phyloP scores from a whole-genome alignment of 768 basidiomycete species.

The Boletus eberwhitei region DNA sequence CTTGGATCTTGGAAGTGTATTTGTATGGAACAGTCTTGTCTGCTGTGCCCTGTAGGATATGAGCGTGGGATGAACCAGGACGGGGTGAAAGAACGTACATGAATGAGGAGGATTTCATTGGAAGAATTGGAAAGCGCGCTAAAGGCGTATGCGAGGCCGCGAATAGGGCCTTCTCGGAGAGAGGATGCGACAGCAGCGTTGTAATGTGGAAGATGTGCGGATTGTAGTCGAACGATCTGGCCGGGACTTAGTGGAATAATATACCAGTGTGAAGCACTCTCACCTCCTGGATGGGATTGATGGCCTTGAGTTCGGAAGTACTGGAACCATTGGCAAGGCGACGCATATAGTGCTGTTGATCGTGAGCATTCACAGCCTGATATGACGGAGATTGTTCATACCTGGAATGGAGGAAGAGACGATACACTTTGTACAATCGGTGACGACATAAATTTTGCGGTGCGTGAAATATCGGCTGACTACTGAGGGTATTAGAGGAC shows the following conservation, averaged over 20 bases:
- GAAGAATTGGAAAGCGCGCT: constrained; percentile 44
- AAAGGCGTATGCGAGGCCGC: constrained; percentile 57
- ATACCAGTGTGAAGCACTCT: not conserved
- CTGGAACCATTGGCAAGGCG: constrained; percentile 40
- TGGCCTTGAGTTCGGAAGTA: constrained; percentile 12
- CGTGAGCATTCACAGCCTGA: not conserved
- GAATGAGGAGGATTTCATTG: constrained; percentile 58
- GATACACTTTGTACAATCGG: constrained; percentile 68
- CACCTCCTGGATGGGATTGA: constrained; percentile 45
- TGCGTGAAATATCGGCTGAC: constrained; percentile 66
- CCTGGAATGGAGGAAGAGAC: constrained; percentile 59
- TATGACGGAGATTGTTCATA: constrained; percentile 29
- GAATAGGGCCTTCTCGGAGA: constrained; percentile 67
- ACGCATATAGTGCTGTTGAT: constrained; percentile 48
- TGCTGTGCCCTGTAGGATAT: constrained; percentile 28
- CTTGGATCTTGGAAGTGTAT: constrained; percentile 30
- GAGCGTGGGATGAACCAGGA: not conserved
- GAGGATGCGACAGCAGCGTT: constrained; percentile 77
- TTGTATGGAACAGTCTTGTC: constrained; percentile 34
- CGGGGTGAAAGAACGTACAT: constrained; percentile 38
- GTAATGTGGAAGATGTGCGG: constrained; percentile 70
- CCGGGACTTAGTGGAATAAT: not conserved
- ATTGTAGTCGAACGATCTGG: constrained; percentile 73
- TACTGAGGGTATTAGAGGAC: constrained; percentile 23
- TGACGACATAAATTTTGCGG: constrained; percentile 74